phyloP scores from a whole-genome alignment of 2,329 filamentous ascomycete genomes.

The Colletotrichum acutatum region DNA sequence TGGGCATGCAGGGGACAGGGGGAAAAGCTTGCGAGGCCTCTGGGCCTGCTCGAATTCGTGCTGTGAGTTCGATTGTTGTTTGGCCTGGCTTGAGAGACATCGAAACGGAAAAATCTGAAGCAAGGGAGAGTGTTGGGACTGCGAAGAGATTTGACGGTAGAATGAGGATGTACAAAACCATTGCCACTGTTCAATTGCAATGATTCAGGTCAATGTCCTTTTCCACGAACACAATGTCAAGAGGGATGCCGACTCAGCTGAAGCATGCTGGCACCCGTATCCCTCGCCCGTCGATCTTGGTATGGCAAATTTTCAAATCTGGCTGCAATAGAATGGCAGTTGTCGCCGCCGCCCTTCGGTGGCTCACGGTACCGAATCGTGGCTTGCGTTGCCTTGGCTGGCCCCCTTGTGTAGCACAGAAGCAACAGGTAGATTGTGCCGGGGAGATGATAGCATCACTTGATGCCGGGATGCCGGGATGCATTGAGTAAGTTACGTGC shows the following conservation, averaged over 20 bases:
- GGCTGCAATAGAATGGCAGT: background rate
- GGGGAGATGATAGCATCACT: constrained; percentile 1
- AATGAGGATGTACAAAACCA: background rate
- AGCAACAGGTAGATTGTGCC: constrained; percentile 10
- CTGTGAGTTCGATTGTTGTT: background rate
- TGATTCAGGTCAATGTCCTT: constrained; percentile 18
- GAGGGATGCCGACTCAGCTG: constrained; percentile 10
- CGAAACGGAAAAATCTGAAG: background rate
- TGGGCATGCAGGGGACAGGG: constrained; percentile 22
- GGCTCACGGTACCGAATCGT: constrained; percentile 1
- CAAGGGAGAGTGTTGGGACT: background rate
- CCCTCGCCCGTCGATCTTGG: background rate
- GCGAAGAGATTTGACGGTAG: background rate
- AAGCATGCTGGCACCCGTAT: constrained; percentile 14
- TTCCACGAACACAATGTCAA: background rate
- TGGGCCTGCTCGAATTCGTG: background rate
- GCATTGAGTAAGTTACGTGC: background rate
- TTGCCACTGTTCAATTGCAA: constrained; percentile 1
- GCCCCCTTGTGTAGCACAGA: background rate
- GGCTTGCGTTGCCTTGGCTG: constrained; percentile 10
- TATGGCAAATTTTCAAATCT: background rate
- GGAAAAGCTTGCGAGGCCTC: background rate
- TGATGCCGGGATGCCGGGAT: background rate
- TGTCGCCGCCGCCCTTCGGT: background rate
- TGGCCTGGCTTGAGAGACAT: background rate